phyloP scores from a whole-genome alignment of 345 rosid species.

The Citrus australasica region DNA sequence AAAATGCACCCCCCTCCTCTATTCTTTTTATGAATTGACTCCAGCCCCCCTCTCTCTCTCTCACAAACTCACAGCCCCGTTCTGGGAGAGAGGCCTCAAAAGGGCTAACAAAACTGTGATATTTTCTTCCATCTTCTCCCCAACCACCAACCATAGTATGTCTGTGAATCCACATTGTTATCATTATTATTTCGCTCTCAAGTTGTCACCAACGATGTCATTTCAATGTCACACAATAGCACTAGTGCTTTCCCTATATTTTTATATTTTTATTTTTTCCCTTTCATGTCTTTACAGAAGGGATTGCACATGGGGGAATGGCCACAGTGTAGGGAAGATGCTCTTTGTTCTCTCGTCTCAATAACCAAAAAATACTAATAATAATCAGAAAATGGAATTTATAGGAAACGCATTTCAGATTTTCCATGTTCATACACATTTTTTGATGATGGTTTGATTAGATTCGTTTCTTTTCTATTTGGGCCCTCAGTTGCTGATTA shows the following conservation, averaged over 20 bases:
- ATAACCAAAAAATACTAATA: background rate
- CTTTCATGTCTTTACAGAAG: slow-evolving; percentile 65
- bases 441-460: slow-evolving; percentile 14
- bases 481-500: slow-evolving; percentile 15
- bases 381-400: slow-evolving; percentile 1
- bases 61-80: background rate
- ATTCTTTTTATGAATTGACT: slow-evolving; percentile 2
- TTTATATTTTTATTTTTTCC: slow-evolving; percentile 13
- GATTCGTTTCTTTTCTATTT: background rate
- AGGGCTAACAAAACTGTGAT: slow-evolving; percentile 39
- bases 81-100: slow-evolving; percentile 31
- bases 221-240: slow-evolving; percentile 41
- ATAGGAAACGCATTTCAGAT: slow-evolving; percentile 16
- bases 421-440: slow-evolving; percentile 21
- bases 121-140: slow-evolving; percentile 55
- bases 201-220: slow-evolving; percentile 56
- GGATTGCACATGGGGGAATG: slow-evolving; percentile 88
- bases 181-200: slow-evolving; percentile 22
- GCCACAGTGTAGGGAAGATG: slow-evolving; percentile 61
- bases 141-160: slow-evolving; percentile 70
- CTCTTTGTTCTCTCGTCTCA: slow-evolving; percentile 51
- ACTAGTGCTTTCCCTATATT: slow-evolving; percentile 15
- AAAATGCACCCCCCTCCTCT: slow-evolving; percentile 9
- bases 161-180: slow-evolving; percentile 29
- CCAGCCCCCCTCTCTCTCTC: slow-evolving; percentile 19